phyloP scores from a whole-genome alignment of 139 green algal species.

The Eudorina sp. region DNA sequence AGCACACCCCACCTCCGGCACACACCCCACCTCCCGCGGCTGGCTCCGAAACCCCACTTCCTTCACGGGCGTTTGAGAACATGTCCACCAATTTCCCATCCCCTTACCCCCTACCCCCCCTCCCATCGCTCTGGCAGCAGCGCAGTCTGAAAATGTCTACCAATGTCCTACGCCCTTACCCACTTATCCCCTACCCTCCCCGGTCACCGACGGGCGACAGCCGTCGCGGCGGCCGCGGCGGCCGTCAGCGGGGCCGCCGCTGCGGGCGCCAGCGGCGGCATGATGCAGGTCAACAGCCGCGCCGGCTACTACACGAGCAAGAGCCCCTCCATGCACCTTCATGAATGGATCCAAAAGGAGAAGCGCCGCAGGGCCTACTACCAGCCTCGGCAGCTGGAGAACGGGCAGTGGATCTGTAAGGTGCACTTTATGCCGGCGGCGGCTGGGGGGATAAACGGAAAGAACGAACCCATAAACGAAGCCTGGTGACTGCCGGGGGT shows the following conservation, averaged over 20 bases:
- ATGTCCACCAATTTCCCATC: too few relatives aligned
- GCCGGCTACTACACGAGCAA: constrained; percentile 84
- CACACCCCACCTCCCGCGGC: too few relatives aligned
- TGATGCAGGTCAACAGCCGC: constrained; percentile 72
- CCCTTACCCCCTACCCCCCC: not conserved
- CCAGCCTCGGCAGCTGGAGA: not conserved
- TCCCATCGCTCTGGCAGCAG: too few relatives aligned
- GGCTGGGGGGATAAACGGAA: not conserved
- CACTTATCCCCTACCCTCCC: not conserved
- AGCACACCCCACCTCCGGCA: too few relatives aligned
- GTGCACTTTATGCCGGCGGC: too few relatives aligned
- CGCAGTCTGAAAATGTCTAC: too few relatives aligned
- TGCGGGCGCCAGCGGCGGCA: not conserved
- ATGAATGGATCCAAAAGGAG: constrained; percentile 78
- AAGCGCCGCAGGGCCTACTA: constrained; percentile 70
- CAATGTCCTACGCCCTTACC: too few relatives aligned
- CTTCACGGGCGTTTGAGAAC: too few relatives aligned
- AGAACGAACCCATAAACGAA: too few relatives aligned
- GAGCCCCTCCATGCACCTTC: constrained; percentile 85
- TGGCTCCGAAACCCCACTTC: too few relatives aligned
- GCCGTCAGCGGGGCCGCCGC: not conserved
- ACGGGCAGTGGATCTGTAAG: constrained; percentile 63
- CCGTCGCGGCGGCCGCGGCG: not conserved
- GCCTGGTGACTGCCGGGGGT: too few relatives aligned
- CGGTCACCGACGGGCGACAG: too few relatives aligned